phyloP scores from a whole-genome alignment of 768 basidiomycete species.

The Lactarius hengduanensis region DNA sequence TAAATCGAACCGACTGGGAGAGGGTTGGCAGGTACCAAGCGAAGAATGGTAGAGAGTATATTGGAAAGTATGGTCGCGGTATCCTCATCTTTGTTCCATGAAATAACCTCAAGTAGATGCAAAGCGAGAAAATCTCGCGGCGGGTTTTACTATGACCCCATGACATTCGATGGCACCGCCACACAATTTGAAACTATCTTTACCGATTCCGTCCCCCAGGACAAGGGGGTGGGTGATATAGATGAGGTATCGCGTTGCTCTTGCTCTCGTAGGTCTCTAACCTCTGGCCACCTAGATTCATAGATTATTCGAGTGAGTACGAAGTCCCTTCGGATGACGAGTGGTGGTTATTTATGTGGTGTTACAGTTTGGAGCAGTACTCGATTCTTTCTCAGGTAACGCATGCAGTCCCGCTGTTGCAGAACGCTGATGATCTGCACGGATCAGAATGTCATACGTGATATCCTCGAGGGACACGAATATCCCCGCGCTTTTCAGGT shows the following conservation, averaged over 20 bases:
- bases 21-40: slow-evolving; percentile 9
- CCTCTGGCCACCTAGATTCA: background rate
- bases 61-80: slow-evolving; percentile 2
- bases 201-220: background rate
- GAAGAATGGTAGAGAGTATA: slow-evolving; percentile 1
- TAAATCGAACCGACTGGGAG: slow-evolving; percentile 21
- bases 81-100: too few relatives aligned
- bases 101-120: slow-evolving; percentile 19
- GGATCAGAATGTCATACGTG: slow-evolving; percentile 10
- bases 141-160: slow-evolving; percentile 7
- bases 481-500: slow-evolving; percentile 24
- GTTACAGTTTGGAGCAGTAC: slow-evolving; percentile 22
- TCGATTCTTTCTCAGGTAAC: slow-evolving; percentile 19
- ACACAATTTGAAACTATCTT: background rate
- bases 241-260: slow-evolving; percentile 13
- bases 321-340: background rate
- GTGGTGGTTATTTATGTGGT: background rate
- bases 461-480: slow-evolving; percentile 24
- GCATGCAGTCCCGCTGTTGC: background rate
- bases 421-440: background rate
- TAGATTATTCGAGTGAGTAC: slow-evolving; percentile 20
- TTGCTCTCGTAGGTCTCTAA: background rate
- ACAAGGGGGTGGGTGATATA: background rate
- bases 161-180: background rate
- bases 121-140: background rate